Evolutionary conservation across 169 alveolate genomes (phyloP).

Genomic region (Toxoplasma gondii): DNA sequence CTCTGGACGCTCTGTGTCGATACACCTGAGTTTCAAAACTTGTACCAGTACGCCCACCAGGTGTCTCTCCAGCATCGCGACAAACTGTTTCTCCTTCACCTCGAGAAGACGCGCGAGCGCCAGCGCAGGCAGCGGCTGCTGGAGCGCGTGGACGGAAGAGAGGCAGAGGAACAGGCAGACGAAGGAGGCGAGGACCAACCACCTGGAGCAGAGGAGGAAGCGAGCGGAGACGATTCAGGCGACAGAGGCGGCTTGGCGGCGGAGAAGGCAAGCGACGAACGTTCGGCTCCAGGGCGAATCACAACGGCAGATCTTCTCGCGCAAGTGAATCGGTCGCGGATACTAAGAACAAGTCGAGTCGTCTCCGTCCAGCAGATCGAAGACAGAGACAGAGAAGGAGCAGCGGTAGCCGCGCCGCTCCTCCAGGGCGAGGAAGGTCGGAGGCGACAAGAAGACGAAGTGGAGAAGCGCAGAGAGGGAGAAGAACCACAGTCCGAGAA

Average conservation of each 20-base stretch:
- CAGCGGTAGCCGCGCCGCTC: background rate
- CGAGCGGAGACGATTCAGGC: background rate
- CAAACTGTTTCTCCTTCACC: background rate
- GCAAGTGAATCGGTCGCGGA: background rate
- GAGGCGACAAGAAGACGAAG: background rate
- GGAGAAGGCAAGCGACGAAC: background rate
- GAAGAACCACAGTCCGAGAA: background rate
- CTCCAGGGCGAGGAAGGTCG: background rate
- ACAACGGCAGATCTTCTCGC: slow-evolving; percentile 17
- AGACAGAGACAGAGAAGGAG: background rate
- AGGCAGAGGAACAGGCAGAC: background rate
- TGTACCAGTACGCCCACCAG: background rate
- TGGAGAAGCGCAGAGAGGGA: background rate
- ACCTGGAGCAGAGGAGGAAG: background rate
- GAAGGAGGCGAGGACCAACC: background rate
- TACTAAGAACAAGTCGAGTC: background rate
- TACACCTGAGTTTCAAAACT: background rate
- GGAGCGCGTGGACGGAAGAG: background rate
- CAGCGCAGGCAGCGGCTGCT: background rate
- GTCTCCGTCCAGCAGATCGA: background rate
- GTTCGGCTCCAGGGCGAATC: background rate
- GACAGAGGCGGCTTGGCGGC: background rate
- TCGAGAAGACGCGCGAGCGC: background rate
- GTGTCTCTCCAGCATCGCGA: background rate
- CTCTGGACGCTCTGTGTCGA: slow-evolving; percentile 6